Conservation (phyloP, 1,139 yeast species). For the Taiozyma sp. region DNA sequence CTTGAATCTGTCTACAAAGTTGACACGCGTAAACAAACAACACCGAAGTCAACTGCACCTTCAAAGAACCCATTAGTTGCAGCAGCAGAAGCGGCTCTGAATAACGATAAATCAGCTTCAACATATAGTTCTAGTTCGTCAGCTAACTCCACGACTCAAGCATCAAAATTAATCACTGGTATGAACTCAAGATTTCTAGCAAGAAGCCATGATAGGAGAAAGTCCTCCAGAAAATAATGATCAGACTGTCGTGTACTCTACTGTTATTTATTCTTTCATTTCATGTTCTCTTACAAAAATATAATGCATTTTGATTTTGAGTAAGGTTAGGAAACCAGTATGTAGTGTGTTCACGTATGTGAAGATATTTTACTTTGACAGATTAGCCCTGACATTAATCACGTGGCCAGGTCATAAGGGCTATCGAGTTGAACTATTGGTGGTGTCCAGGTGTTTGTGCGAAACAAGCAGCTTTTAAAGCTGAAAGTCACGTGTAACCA, state of each 20-base stretch:
- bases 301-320: background rate
- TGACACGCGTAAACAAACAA: background rate
- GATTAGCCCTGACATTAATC: slow-evolving; percentile 1
- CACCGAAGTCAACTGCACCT: background rate
- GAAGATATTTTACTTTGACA: background rate
- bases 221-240: background rate
- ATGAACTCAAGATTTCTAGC: slow-evolving; percentile 54
- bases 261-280: background rate
- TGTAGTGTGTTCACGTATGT: too few relatives aligned
- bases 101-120: slow-evolving; percentile 24
- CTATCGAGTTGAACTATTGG: background rate
- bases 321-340: background rate
- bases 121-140: background rate
- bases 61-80: slow-evolving; percentile 18
- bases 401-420: slow-evolving; percentile 1
- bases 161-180: slow-evolving; percentile 35
- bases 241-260: background rate
- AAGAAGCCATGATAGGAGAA: slow-evolving; percentile 29
- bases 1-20: background rate
- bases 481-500: slow-evolving; percentile 3
- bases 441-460: slow-evolving; percentile 7
- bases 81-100: slow-evolving; percentile 37
- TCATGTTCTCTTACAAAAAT: background rate
- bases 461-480: too few relatives aligned
- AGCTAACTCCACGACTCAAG: slow-evolving; percentile 1